A percentile compares a stretch with the other conserved stretches of the same genome.
phyloP scores from a whole-genome alignment of 495 filamentous ascomycete species.

The Lepidopterella palustris region DNA sequence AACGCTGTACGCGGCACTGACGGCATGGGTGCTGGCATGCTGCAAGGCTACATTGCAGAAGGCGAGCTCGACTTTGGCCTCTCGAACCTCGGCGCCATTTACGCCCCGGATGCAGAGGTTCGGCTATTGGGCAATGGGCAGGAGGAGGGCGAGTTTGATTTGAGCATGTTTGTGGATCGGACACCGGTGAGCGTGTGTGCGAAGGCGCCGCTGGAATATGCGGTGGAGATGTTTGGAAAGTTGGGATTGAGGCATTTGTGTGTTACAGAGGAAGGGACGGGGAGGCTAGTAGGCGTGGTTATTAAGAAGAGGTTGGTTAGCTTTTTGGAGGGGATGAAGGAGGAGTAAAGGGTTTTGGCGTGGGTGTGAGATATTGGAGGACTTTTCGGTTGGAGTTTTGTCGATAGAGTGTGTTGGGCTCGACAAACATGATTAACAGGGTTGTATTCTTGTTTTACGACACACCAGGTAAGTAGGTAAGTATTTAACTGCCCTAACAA shows the following conservation, averaged over 20 bases:
- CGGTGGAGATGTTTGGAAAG: conserved; percentile 53
- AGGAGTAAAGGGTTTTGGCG: neutral
- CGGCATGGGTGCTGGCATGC: conserved; percentile 3
- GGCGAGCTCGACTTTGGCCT: conserved; percentile 50
- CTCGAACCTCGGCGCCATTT: conserved; percentile 33
- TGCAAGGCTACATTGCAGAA: conserved; percentile 51
- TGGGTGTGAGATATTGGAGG: neutral
- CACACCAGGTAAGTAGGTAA: too few species aligned
- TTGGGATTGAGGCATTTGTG: conserved; percentile 48
- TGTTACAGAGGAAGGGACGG: conserved; percentile 43
- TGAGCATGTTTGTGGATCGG: conserved; percentile 47
- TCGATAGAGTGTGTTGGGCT: too few species aligned
- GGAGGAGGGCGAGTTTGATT: conserved; percentile 35
- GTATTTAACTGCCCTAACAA: too few species aligned
- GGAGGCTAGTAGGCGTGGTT: conserved; percentile 33
- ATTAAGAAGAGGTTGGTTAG: conserved; percentile 40
- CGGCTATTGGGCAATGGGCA: conserved; percentile 36
- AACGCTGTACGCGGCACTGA: conserved; percentile 30
- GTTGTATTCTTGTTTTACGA: too few species aligned
- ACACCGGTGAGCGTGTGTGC: conserved; percentile 47
- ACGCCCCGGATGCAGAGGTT: conserved; percentile 33
- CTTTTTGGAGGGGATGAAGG: conserved; percentile 30
- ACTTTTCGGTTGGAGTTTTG: too few species aligned
- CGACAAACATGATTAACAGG: too few species aligned
- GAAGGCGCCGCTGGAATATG: conserved; percentile 51